A percentile compares a stretch with the other conserved stretches of the same genome.
Evolutionary conservation across 2,329 filamentous ascomycete species (phyloP).

Genomic region (Penicillium sp.): DNA sequence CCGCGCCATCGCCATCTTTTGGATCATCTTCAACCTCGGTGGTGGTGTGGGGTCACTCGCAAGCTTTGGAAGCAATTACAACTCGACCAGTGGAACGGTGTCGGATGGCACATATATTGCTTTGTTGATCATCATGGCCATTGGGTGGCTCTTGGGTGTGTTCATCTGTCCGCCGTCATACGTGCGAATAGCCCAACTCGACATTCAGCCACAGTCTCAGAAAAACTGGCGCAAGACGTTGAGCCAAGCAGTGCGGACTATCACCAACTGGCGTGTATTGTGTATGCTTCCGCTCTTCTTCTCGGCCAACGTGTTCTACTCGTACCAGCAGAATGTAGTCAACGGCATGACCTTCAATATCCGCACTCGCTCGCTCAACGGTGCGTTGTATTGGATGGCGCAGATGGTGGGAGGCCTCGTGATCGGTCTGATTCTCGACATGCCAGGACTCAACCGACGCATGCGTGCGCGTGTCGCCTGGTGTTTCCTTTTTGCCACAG

Average conservation of each 20-base stretch:
- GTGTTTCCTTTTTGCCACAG: slow-evolving; percentile 47
- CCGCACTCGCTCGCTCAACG: slow-evolving; percentile 56
- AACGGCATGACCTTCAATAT: slow-evolving; percentile 57
- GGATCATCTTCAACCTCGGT: slow-evolving; percentile 50
- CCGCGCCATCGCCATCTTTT: slow-evolving; percentile 45
- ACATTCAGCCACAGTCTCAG: slow-evolving; percentile 39
- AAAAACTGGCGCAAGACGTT: slow-evolving; percentile 37
- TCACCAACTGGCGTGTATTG: slow-evolving; percentile 46
- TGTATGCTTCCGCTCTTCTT: slow-evolving; percentile 56
- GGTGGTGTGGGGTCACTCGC: slow-evolving; percentile 46
- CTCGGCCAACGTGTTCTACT: slow-evolving; percentile 56
- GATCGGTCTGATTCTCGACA: slow-evolving; percentile 40
- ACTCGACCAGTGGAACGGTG: slow-evolving; percentile 45
- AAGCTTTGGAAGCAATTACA: slow-evolving; percentile 46
- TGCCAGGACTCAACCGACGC: slow-evolving; percentile 43
- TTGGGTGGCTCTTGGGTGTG: slow-evolving; percentile 49
- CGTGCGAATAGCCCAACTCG: slow-evolving; percentile 40
- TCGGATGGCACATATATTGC: slow-evolving; percentile 53
- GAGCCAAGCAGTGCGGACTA: slow-evolving; percentile 36
- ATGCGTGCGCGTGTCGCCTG: slow-evolving; percentile 50
- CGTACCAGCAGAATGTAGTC: slow-evolving; percentile 57
- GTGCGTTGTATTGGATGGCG: slow-evolving; percentile 56
- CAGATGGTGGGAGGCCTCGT: slow-evolving; percentile 56
- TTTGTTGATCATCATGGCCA: slow-evolving; percentile 49
- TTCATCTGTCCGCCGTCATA: slow-evolving; percentile 51